phyloP scores from a whole-genome alignment of 2,329 filamentous ascomycete species.

The Gaeumannomyces tritici region DNA sequence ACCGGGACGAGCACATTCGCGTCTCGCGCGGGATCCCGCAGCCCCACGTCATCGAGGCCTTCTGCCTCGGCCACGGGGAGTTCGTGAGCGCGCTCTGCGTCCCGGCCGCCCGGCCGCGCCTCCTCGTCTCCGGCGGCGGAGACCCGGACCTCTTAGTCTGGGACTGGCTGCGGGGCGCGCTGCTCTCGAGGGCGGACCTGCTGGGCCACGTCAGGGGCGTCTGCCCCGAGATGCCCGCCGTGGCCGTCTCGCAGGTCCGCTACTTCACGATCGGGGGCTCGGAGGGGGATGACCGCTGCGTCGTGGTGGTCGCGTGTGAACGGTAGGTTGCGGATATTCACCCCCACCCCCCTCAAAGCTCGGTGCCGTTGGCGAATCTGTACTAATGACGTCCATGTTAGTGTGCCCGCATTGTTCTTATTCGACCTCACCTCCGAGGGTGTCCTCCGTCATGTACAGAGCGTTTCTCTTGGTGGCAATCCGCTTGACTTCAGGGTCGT shows the following conservation, averaged over 20 bases:
- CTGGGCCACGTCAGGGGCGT: slow-evolving; percentile 30
- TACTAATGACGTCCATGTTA: slow-evolving; percentile 14
- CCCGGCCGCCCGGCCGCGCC: slow-evolving; percentile 28
- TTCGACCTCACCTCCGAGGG: slow-evolving; percentile 46
- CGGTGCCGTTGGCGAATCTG: slow-evolving; percentile 9
- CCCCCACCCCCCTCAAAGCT: background rate
- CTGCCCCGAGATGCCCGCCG: slow-evolving; percentile 23
- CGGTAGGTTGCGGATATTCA: slow-evolving; percentile 24
- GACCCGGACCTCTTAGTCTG: slow-evolving; percentile 72
- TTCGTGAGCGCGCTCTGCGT: slow-evolving; percentile 75
- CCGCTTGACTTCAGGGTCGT: slow-evolving; percentile 41
- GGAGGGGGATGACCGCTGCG: slow-evolving; percentile 14
- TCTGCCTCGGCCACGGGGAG: slow-evolving; percentile 78
- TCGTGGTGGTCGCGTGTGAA: slow-evolving; percentile 32
- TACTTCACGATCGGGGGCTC: slow-evolving; percentile 16
- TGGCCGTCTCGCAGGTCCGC: slow-evolving; percentile 37
- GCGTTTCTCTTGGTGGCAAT: slow-evolving; percentile 52
- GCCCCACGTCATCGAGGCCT: slow-evolving; percentile 78
- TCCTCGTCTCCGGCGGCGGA: slow-evolving; percentile 74
- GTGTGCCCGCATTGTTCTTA: slow-evolving; percentile 54
- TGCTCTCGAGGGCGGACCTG: slow-evolving; percentile 47
- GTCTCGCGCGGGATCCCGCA: slow-evolving; percentile 75
- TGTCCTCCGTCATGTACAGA: slow-evolving; percentile 36
- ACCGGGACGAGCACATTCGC: slow-evolving; percentile 68
- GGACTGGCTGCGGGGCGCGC: slow-evolving; percentile 58